Evolutionary conservation across 148 eudicot species (phyloP), one percentile per base, ranked within the genome.

Genomic region (Diospyros kaki): DNA sequence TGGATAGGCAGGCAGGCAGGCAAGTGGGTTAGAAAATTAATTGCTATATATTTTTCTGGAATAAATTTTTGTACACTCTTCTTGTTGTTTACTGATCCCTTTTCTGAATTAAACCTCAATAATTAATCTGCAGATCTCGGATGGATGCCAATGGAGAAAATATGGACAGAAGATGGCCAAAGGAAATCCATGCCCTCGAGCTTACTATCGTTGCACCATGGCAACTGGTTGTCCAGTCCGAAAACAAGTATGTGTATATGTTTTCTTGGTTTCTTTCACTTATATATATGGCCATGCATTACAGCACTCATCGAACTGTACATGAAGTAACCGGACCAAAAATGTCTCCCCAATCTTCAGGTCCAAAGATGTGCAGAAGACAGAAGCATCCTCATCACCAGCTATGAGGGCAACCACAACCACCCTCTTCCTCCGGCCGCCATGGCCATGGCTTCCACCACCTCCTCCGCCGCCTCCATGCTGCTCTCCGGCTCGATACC

Each of bases 291-390:
- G 38, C n/a, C 40, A n/a, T 60, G 59, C 15, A 13, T 10, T 10
- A 10, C 59, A 4, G 52, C 0, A 48, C 52, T 48, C 52, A 28
- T 28, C 28, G 28, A 28, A 28, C 28, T 28, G 28, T 28, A 28
- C 28, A 28, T 4, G 8, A 55, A 55, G 14, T 55, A 60, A 28
- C 9, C 28, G 64, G 41, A 18, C 9, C 40, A 60, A 17, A 8
- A 28, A 2, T 2, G 38, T n/a, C 45, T 67, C 11, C 15, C 6
- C 18, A n/a, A 13, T 13, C 17, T 0, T 46, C 73, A 90, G 96
- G 97, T 92, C 17, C 97, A 92, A 87, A 90, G 97, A 55, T 90
- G 97, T 79, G 94, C 91, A 0, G 92, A 92, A 46, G 97, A 92
- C 51, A 72, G 83, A 15, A 73, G 90, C 51, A 86, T 92, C 60